Evolutionary conservation across 352 stramenopile genomes (phyloP).

Genomic region (Salisapilia sapeloensis): DNA sequence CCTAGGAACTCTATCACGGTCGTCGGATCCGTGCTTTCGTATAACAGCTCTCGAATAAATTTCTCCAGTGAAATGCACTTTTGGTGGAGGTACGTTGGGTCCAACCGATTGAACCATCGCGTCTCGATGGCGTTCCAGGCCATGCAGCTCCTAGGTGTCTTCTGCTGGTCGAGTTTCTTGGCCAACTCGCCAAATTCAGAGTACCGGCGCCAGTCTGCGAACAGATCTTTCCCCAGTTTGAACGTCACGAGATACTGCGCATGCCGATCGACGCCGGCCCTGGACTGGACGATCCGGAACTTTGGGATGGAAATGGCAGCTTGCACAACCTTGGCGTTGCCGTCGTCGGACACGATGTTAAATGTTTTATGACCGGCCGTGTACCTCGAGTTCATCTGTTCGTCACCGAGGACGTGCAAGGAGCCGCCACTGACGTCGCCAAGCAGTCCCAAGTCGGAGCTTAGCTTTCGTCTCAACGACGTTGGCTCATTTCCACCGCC

Average conservation of each 20-base stretch:
- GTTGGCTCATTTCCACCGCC: slow-evolving; percentile 47
- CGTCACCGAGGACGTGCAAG: slow-evolving; percentile 63
- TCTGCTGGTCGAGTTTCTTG: slow-evolving; percentile 52
- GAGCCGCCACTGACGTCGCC: slow-evolving; percentile 33
- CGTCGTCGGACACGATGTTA: slow-evolving; percentile 48
- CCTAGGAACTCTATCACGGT: slow-evolving; percentile 70
- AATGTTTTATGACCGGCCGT: slow-evolving; percentile 79
- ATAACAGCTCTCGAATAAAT: slow-evolving; percentile 80
- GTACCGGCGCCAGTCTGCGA: slow-evolving; percentile 76
- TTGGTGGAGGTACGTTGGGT: slow-evolving; percentile 75
- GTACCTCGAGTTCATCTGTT: slow-evolving; percentile 69
- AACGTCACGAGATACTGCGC: slow-evolving; percentile 80
- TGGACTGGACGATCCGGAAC: slow-evolving; percentile 77
- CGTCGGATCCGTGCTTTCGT: slow-evolving; percentile 62
- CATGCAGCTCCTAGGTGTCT: slow-evolving; percentile 36
- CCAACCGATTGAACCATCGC: slow-evolving; percentile 75
- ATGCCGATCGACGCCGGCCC: slow-evolving; percentile 59
- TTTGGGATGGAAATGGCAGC: slow-evolving; percentile 73
- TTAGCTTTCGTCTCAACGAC: slow-evolving; percentile 41
- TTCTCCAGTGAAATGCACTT: slow-evolving; percentile 82
- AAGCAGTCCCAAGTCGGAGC: slow-evolving; percentile 49
- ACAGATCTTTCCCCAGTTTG: slow-evolving; percentile 74
- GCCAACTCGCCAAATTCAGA: slow-evolving; percentile 76
- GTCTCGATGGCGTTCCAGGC: slow-evolving; percentile 68
- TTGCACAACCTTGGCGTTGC: slow-evolving; percentile 63